Percentiles rank a stretch among this genome's conserved stretches.
Evolutionary conservation across 768 basidiomycete genomes (phyloP).

Genomic region (Plicaturopsis crispa): DNA sequence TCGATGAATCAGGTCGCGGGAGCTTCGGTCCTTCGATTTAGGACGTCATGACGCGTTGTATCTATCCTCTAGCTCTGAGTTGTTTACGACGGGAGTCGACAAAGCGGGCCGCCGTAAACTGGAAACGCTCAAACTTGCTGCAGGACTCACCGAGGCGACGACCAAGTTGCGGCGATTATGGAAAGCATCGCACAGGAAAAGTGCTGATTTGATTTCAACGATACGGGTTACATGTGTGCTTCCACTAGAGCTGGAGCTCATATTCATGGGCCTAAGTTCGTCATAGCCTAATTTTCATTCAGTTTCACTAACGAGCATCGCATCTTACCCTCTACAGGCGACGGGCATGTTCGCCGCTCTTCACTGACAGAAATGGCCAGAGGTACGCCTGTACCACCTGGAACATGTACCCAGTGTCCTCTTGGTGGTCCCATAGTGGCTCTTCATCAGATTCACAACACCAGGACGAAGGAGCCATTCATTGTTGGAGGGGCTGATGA

Average conservation of each 20-base stretch:
- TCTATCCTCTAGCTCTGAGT: too few relatives aligned
- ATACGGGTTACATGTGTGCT: slow-evolving; percentile 31
- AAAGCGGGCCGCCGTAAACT: too few relatives aligned
- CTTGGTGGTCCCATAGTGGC: slow-evolving; percentile 40
- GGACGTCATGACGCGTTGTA: too few relatives aligned
- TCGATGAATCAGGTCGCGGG: too few relatives aligned
- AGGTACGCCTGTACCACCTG: background rate
- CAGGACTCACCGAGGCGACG: too few relatives aligned
- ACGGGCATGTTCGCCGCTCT: slow-evolving; percentile 42
- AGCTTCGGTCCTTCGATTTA: too few relatives aligned
- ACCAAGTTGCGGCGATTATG: too few relatives aligned
- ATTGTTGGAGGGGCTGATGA: slow-evolving; percentile 74
- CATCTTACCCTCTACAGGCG: too few relatives aligned
- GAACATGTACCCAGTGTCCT: slow-evolving; percentile 11
- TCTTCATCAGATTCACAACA: slow-evolving; percentile 50
- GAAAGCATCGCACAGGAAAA: too few relatives aligned
- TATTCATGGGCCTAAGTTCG: slow-evolving; percentile 64
- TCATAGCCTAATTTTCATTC: slow-evolving; percentile 6
- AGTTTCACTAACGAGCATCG: too few relatives aligned
- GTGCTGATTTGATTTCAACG: too few relatives aligned
- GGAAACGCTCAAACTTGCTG: too few relatives aligned
- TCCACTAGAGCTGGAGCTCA: slow-evolving; percentile 47
- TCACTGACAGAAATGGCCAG: slow-evolving; percentile 30
- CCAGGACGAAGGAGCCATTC: slow-evolving; percentile 49
- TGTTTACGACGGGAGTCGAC: background rate